phyloP scores from a whole-genome alignment of 208 protist species.

The Tritrichomonas musculus region DNA sequence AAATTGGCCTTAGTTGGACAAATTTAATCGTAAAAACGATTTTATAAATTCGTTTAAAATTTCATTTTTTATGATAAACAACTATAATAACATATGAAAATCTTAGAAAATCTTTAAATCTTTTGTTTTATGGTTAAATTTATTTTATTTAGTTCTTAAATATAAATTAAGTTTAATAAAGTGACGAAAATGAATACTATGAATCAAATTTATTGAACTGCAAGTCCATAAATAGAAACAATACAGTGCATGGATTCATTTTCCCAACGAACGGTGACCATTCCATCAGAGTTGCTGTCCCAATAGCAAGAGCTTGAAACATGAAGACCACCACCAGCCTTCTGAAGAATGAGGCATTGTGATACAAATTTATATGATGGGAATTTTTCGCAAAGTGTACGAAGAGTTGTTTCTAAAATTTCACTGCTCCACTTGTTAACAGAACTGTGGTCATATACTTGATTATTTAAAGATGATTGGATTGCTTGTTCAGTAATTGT shows the following conservation, averaged over 20 bases:
- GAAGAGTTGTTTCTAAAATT: not conserved
- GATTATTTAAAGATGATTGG: not conserved
- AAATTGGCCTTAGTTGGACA: too few species aligned
- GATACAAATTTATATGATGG: constrained; percentile 17
- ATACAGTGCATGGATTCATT: constrained; percentile 31
- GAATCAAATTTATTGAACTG: constrained; percentile 33
- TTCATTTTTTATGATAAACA: too few species aligned
- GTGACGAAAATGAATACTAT: too few species aligned
- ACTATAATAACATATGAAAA: too few species aligned
- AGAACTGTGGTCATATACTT: constrained; percentile 6
- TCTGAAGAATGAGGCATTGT: constrained; percentile 17
- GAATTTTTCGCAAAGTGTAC: not conserved
- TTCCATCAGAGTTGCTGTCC: not conserved
- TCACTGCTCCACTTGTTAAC: constrained; percentile 21
- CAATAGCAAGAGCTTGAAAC: constrained; percentile 19
- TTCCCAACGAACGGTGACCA: constrained; percentile 31
- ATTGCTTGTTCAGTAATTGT: constrained; percentile 14
- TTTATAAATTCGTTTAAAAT: too few species aligned
- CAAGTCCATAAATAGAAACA: constrained; percentile 27
- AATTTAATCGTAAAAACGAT: too few species aligned
- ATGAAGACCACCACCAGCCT: constrained; percentile 15
- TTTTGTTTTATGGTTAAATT: too few species aligned
- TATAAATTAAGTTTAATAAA: too few species aligned
- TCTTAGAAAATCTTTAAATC: too few species aligned
- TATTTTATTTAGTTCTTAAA: too few species aligned